Evolutionary conservation across 768 basidiomycete species (phyloP), one percentile per base, ranked within the genome.

Genomic region (Naganishia kalamii): DNA sequence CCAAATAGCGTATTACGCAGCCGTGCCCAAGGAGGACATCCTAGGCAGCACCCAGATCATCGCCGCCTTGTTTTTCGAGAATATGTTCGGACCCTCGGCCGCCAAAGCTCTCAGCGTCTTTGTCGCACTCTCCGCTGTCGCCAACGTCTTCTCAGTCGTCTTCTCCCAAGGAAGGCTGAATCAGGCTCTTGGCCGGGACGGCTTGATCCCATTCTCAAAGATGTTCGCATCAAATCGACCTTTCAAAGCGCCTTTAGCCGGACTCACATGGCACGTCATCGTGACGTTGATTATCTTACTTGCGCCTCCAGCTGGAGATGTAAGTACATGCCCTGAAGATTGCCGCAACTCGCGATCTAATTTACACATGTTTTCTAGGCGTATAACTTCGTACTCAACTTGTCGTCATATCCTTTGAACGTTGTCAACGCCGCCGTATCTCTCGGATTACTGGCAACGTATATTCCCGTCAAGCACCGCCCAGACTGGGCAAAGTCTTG

Each of bases 21-120:
- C 85, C 4, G 85, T 89, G 3, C 85, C 85, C 12, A 87, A 86
- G 72, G 78, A 80, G 7, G 87, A 88, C 66, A 88, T 90, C 44
- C 72, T 87, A 1, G 79, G 77, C n/a, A 85, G 86, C 41, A 81
- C 84, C 2, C 80, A 83, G 21, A 85, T 88, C 57, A 83, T 87
- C n/a, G 88, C 85, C 2, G 87, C 87, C 0, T 73, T 88, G 33
- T 89, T 87, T 77, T 89, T 90, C 72, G 81, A 87, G 51, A 87
- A 87, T 75, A 73, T 90, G 7, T 89, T 84, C 73, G 88, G 88
- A 0, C 79, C 82, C 0, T 76, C 80, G 0, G 84, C 85, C 0
- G 87, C 3, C 3, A 52, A 47, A 40, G 63, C 27, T 44, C 37
- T 69, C 4, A 54, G 60, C 17, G 65, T 64, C 1, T 66, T 69